phyloP scores from a whole-genome alignment of 164 flowering plant species.

The Umbellularia californica region DNA sequence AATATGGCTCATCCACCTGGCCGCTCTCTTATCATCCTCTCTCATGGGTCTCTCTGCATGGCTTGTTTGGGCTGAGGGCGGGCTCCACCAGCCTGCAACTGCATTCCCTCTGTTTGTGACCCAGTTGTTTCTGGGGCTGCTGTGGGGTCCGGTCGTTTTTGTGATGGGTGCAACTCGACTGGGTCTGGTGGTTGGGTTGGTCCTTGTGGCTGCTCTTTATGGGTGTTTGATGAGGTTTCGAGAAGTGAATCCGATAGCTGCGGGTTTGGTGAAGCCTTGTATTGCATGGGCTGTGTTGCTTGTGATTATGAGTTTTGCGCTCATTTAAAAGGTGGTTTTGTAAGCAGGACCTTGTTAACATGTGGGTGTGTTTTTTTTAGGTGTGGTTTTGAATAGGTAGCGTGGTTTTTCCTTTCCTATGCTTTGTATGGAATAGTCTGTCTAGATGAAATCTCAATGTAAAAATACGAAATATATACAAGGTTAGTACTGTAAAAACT shows the following conservation, averaged over 20 bases:
- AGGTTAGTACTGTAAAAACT: too few species aligned
- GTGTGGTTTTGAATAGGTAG: not conserved
- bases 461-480: too few species aligned
- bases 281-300: slow-evolving; percentile 53
- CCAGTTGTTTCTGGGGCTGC: slow-evolving; percentile 39
- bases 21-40: slow-evolving; percentile 31
- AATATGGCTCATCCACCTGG: slow-evolving; percentile 44
- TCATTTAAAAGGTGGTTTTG: slow-evolving; percentile 2
- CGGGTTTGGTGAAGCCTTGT: slow-evolving; percentile 59
- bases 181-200: slow-evolving; percentile 45
- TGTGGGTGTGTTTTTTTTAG: not conserved
- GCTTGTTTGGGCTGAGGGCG: slow-evolving; percentile 94
- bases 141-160: slow-evolving; percentile 66
- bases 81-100: slow-evolving; percentile 52
- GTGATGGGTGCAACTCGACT: slow-evolving; percentile 29
- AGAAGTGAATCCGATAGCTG: slow-evolving; percentile 59
- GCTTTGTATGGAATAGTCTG: not conserved
- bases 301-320: slow-evolving; percentile 39
- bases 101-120: slow-evolving; percentile 38
- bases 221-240: slow-evolving; percentile 40
- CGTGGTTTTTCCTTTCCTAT: too few species aligned
- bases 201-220: slow-evolving; percentile 31
- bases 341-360: not conserved
- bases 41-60: slow-evolving; percentile 72
- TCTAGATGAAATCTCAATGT: not conserved